Evolutionary conservation across 257 asterid genomes (phyloP).

Genomic region (Agastache rugosa): DNA sequence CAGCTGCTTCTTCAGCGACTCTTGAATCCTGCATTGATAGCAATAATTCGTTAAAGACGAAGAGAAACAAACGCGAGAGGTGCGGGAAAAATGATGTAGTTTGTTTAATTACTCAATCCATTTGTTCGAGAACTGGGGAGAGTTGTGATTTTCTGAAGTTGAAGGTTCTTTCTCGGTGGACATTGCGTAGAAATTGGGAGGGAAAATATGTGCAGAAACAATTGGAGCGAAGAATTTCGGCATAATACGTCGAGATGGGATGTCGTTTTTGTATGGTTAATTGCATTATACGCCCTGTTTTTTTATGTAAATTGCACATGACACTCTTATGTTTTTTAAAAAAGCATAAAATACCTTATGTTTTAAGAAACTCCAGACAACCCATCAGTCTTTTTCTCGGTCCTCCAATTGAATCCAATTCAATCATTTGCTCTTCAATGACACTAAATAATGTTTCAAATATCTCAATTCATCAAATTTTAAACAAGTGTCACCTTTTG

Average conservation of each 20-base stretch:
- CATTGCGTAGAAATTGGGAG: background rate
- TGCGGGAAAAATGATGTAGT: background rate
- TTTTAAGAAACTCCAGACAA: too few relatives aligned
- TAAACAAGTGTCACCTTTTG: too few relatives aligned
- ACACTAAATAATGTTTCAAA: too few relatives aligned
- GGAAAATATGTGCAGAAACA: background rate
- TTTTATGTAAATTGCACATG: too few relatives aligned
- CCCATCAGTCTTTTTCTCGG: too few relatives aligned
- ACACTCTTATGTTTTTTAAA: too few relatives aligned
- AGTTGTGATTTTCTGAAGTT: slow-evolving; percentile 19
- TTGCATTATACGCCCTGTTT: too few relatives aligned
- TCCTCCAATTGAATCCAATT: too few relatives aligned
- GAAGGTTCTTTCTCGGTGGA: slow-evolving; percentile 36
- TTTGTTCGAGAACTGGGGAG: slow-evolving; percentile 33
- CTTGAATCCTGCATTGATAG: slow-evolving; percentile 57
- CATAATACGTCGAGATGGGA: background rate
- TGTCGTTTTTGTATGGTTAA: background rate
- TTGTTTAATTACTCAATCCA: slow-evolving; percentile 49
- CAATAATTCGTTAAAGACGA: background rate
- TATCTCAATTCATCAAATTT: too few relatives aligned
- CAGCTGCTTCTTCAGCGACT: slow-evolving; percentile 60
- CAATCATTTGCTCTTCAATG: too few relatives aligned
- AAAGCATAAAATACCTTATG: too few relatives aligned
- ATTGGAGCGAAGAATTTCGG: background rate
- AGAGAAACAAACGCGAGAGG: background rate